phyloP scores from a whole-genome alignment of 139 green algal species.

The Parachlorella kessleri region DNA sequence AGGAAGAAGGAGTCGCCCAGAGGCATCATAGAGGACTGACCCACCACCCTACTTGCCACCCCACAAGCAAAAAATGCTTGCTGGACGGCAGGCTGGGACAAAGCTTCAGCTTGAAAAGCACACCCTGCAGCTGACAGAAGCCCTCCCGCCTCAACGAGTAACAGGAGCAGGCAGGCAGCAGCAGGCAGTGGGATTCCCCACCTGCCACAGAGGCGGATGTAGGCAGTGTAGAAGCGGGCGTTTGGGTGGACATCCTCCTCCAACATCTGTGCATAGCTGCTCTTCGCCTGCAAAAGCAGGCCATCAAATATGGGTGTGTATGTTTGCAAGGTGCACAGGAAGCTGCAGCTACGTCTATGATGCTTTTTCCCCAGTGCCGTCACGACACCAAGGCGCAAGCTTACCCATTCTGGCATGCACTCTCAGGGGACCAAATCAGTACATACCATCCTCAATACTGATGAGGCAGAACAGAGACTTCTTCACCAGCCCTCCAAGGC shows the following conservation, averaged over 20 bases:
- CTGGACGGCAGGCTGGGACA: no score
- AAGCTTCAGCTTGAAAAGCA: not conserved
- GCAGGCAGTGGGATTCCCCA: not conserved
- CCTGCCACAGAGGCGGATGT: conserved; percentile 16
- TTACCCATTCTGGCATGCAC: no score
- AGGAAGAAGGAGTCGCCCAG: not conserved
- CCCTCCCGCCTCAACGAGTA: not conserved
- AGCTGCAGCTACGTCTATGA: no score
- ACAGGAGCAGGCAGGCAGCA: not conserved
- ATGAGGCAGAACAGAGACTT: no score
- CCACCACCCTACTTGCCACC: not conserved
- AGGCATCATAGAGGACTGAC: not conserved
- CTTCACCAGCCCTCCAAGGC: no score
- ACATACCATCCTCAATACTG: no score
- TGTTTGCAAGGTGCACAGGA: no score
- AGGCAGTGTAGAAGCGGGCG: conserved; percentile 24
- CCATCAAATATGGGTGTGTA: no score
- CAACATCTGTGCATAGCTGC: conserved; percentile 15
- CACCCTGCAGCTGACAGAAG: not conserved
- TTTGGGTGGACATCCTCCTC: conserved; percentile 27
- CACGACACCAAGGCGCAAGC: no score
- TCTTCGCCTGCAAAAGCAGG: not conserved
- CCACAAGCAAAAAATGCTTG: not conserved
- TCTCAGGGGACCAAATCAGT: no score
- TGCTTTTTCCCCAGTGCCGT: no score